These are phyloP conservation scores for Lentinula aciculospora DNA, from an alignment of 768 basidiomycete species.

Conservation along the genomic window DNA sequence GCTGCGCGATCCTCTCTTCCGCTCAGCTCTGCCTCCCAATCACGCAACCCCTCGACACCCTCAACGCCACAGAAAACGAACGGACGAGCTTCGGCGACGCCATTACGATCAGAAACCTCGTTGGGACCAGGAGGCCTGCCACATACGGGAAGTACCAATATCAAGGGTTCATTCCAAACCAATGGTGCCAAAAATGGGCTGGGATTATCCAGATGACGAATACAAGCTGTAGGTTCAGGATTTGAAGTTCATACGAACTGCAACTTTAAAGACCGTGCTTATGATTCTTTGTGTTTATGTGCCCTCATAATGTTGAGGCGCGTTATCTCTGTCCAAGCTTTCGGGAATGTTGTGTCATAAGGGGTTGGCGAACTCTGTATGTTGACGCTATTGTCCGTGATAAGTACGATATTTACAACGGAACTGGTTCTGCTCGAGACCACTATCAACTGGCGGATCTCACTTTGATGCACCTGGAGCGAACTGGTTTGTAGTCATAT, in stretches of 20 bases:
- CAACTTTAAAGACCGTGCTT: too few species aligned
- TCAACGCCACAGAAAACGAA: conserved; percentile 3
- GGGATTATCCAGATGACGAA: not conserved
- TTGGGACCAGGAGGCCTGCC: conserved; percentile 11
- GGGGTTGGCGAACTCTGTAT: not conserved
- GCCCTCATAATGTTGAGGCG: not conserved
- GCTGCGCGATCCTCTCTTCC: conserved; percentile 41
- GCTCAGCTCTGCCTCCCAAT: conserved; percentile 7
- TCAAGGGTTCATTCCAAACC: conserved; percentile 2
- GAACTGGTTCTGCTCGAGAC: not conserved
- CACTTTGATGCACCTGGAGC: not conserved
- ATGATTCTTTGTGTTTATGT: not conserved
- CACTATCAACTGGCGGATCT: not conserved
- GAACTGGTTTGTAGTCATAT: not conserved
- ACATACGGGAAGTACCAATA: conserved; percentile 14
- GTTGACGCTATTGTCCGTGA: not conserved
- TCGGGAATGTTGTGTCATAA: not conserved
- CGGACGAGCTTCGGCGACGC: not conserved
- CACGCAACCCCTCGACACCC: conserved; percentile 11
- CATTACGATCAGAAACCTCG: not conserved
- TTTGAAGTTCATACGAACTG: too few species aligned
- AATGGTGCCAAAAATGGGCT: conserved; percentile 12
- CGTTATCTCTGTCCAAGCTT: not conserved
- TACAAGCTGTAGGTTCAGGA: not conserved
- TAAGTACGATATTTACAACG: not conserved